A percentile compares a stretch with the other conserved stretches of the same genome.
These are phyloP conservation scores for Plasmopara viticola DNA, from an alignment of 352 stramenopile genomes.

Conservation along the genomic window DNA sequence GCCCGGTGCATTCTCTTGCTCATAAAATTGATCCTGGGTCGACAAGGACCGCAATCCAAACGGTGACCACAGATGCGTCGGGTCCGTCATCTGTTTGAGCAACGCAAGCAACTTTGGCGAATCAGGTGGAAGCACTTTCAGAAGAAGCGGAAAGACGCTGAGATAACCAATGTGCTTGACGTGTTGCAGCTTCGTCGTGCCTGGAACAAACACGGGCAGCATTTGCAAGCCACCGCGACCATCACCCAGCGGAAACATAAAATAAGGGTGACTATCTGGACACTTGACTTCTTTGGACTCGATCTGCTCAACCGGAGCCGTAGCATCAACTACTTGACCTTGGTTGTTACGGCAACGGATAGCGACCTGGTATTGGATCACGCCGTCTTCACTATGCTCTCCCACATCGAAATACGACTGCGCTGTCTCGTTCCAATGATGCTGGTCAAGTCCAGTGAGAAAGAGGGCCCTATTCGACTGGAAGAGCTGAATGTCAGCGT, in stretches of 20 bases:
- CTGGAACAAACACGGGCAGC: conserved; percentile 63
- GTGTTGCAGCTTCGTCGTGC: conserved; percentile 55
- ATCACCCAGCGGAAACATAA: conserved; percentile 75
- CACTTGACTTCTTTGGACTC: conserved; percentile 36
- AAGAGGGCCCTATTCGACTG: conserved; percentile 32
- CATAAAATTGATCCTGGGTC: conserved; percentile 78
- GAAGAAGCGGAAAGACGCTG: conserved; percentile 78
- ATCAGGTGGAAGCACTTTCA: conserved; percentile 63
- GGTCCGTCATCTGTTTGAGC: conserved; percentile 51
- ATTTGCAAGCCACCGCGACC: conserved; percentile 66
- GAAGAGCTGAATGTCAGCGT: conserved; percentile 26
- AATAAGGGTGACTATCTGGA: conserved; percentile 53
- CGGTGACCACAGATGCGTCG: conserved; percentile 65
- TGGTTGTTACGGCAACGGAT: conserved; percentile 59
- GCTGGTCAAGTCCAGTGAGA: conserved; percentile 34
- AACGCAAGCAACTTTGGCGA: conserved; percentile 58
- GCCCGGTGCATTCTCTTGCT: conserved; percentile 83
- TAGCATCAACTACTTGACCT: conserved; percentile 38
- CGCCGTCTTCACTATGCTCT: conserved; percentile 65
- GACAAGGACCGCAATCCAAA: conserved; percentile 86
- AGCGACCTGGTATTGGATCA: conserved; percentile 58
- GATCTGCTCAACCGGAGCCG: conserved; percentile 29
- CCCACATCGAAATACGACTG: conserved; percentile 80
- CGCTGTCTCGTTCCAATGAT: conserved; percentile 66
- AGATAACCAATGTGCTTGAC: conserved; percentile 86